A percentile compares a stretch with the other conserved stretches of the same genome.
Evolutionary conservation across 345 rosid species (phyloP).

Genomic region (Triadica sebifera): DNA sequence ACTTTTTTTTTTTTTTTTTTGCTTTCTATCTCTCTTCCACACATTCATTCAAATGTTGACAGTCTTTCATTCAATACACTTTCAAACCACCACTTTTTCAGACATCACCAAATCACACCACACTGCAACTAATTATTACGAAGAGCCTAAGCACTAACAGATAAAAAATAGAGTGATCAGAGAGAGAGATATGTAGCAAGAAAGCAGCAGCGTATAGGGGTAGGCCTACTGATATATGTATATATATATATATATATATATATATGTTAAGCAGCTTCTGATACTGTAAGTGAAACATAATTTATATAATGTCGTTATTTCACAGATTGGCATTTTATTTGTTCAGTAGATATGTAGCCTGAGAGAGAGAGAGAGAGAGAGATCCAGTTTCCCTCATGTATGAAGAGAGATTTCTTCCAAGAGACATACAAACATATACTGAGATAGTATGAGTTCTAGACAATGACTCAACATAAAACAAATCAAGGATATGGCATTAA

Average conservation of each 20-base stretch:
- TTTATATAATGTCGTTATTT: neutral
- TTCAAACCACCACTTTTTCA: conserved; percentile 56
- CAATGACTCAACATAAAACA: conserved; percentile 44
- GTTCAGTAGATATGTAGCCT: conserved; percentile 25
- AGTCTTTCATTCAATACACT: conserved; percentile 43
- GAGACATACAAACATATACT: conserved; percentile 15
- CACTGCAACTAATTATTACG: conserved; percentile 49
- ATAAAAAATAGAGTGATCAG: neutral
- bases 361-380: neutral
- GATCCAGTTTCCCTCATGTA: conserved; percentile 26
- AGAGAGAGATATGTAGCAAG: neutral
- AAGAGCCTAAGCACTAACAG: conserved; percentile 20
- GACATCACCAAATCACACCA: conserved; percentile 53
- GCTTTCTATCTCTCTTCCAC: conserved; percentile 11
- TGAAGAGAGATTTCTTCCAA: conserved; percentile 8
- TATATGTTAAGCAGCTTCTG: too few species aligned
- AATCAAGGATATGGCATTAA: conserved; percentile 39
- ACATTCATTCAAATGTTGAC: conserved; percentile 38
- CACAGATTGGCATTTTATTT: conserved; percentile 26
- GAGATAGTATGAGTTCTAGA: conserved; percentile 38
- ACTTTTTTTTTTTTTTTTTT: conserved; percentile 1
- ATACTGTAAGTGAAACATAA: too few species aligned
- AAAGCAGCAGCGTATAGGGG: neutral
- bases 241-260: too few species aligned
- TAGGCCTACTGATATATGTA: conserved; percentile 21